Conservation (phyloP, 208 protist genomes). For the Tetramitus jugosus region DNA sequence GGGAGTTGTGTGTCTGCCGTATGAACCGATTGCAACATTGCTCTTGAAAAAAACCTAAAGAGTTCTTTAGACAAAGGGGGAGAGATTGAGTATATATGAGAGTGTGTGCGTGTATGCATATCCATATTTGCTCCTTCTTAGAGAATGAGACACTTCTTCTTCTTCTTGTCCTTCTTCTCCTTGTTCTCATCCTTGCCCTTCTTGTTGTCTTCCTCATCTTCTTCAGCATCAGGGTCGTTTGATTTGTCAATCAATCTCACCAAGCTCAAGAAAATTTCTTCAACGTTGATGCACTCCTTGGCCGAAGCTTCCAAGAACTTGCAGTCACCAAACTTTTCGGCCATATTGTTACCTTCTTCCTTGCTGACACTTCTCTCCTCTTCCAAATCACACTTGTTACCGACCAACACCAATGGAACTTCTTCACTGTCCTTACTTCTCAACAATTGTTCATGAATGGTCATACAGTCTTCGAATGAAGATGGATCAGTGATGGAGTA, state of each 20-base stretch:
- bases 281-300: slow-evolving; percentile 20
- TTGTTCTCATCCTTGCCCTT: no score
- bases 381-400: no score
- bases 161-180: no score
- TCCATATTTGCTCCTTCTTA: no score
- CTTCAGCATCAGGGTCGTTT: neutral
- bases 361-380: slow-evolving; percentile 38
- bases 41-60: no score
- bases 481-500: slow-evolving; percentile 34
- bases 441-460: slow-evolving; percentile 25
- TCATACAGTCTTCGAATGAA: slow-evolving; percentile 39
- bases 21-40: no score
- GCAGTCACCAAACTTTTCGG: neutral
- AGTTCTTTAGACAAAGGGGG: no score
- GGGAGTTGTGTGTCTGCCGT: no score
- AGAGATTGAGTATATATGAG: no score
- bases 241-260: slow-evolving; percentile 8
- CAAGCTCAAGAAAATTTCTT: slow-evolving; percentile 16
- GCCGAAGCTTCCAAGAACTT: slow-evolving; percentile 28
- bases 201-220: neutral
- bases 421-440: slow-evolving; percentile 19
- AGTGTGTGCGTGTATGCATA: no score
- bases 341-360: slow-evolving; percentile 36
- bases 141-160: no score
- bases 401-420: slow-evolving; percentile 18